A percentile compares a stretch with the other conserved stretches of the same genome.
phyloP scores from a whole-genome alignment of 257 asterid species.

The Nicotiana knightiana region DNA sequence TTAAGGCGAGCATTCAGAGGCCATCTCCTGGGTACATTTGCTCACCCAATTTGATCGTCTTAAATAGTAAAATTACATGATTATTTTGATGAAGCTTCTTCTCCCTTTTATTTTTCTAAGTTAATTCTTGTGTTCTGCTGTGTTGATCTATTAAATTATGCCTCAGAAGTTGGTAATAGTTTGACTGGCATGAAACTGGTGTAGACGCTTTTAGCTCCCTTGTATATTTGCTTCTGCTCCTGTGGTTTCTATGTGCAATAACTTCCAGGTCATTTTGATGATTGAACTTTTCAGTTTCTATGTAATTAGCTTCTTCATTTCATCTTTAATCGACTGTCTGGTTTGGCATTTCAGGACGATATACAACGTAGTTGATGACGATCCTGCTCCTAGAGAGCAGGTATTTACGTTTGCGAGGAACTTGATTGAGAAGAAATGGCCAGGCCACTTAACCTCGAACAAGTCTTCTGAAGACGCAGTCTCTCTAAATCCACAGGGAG shows the following conservation, averaged over 20 bases:
- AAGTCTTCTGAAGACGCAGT: constrained; percentile 25
- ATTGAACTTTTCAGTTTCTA: not conserved
- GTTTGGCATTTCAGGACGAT: constrained; percentile 36
- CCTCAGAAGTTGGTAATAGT: not conserved
- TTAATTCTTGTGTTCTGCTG: not conserved
- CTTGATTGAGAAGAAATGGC: constrained; percentile 58
- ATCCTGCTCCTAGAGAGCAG: constrained; percentile 73
- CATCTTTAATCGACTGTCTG: not conserved
- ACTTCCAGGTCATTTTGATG: not conserved
- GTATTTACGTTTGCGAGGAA: constrained; percentile 62
- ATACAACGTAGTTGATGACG: constrained; percentile 79
- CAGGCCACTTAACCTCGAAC: constrained; percentile 16
- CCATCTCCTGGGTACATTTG: constrained; percentile 45
- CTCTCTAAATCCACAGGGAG: constrained; percentile 14
- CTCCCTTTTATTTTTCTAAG: not conserved
- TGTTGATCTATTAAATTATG: not conserved
- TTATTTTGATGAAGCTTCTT: not conserved
- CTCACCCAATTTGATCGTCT: not conserved
- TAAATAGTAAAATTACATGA: not conserved
- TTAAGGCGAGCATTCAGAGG: constrained; percentile 57
- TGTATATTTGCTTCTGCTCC: not conserved
- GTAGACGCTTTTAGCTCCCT: not conserved
- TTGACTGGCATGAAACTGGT: not conserved
- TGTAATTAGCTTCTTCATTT: not conserved
- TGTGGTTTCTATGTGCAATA: not conserved